phyloP scores from a whole-genome alignment of 306 rosid genomes.

The Pachyrhizus erosus region DNA sequence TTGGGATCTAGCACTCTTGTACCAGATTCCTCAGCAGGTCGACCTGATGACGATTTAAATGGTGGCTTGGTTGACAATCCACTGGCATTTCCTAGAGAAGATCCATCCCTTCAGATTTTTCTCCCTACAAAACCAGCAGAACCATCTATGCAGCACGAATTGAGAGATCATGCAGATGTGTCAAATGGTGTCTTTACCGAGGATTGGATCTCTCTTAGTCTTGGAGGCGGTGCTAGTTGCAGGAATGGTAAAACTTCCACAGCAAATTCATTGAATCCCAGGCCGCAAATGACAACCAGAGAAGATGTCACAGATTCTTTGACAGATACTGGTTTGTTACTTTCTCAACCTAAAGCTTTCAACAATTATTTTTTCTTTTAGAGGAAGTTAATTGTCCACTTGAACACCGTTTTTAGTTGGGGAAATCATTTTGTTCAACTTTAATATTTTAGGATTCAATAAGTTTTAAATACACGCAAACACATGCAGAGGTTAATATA shows the following conservation, averaged over 20 bases:
- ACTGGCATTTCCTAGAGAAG: slow-evolving; percentile 82
- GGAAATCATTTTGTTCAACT: neutral
- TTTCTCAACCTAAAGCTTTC: slow-evolving; percentile 38
- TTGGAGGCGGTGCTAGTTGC: slow-evolving; percentile 79
- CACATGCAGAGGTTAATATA: no score
- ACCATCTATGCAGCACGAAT: slow-evolving; percentile 69
- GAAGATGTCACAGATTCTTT: slow-evolving; percentile 62
- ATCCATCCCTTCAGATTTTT: slow-evolving; percentile 95
- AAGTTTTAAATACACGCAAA: no score
- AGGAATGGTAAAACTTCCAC: slow-evolving; percentile 59
- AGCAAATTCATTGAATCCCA: slow-evolving; percentile 63
- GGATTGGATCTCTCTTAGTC: slow-evolving; percentile 94
- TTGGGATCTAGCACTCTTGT: slow-evolving; percentile 63
- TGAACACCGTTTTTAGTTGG: neutral
- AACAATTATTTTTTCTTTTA: neutral
- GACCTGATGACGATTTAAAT: slow-evolving; percentile 71
- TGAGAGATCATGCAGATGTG: slow-evolving; percentile 74
- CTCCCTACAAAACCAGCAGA: slow-evolving; percentile 92
- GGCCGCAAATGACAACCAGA: slow-evolving; percentile 63
- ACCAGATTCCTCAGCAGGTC: slow-evolving; percentile 63
- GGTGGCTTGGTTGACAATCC: slow-evolving; percentile 91
- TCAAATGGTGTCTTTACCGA: slow-evolving; percentile 84
- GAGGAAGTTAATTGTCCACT: slow-evolving; percentile 9
- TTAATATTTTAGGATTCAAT: neutral
- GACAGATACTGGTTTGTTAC: slow-evolving; percentile 75